These are phyloP conservation scores for Tolypocladium ophioglossoides DNA, from an alignment of 2,329 filamentous ascomycete genomes.

Conservation along the genomic window DNA sequence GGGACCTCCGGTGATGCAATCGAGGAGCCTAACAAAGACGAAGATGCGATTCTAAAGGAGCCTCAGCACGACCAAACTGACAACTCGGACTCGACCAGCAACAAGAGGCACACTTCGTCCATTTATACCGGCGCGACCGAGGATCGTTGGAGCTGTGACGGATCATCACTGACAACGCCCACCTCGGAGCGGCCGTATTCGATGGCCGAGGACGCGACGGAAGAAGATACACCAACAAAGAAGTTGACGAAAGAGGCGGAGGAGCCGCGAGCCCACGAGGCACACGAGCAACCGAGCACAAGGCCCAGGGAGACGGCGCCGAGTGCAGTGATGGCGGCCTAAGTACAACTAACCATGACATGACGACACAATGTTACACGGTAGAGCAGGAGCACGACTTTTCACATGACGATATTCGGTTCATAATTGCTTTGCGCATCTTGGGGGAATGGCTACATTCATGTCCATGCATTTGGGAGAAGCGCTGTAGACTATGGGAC, in stretches of 20 bases:
- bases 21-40: neutral
- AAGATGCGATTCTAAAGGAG: neutral
- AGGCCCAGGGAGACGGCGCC: neutral
- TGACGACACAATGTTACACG: constrained; percentile 4
- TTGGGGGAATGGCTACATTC: neutral
- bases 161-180: constrained; percentile 26
- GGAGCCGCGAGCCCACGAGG: neutral
- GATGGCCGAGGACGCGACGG: constrained; percentile 16
- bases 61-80: constrained; percentile 10
- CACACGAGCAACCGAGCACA: neutral
- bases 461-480: neutral
- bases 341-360: constrained; percentile 3
- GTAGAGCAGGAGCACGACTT: constrained; percentile 3
- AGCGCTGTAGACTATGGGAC: neutral
- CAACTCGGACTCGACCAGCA: constrained; percentile 15
- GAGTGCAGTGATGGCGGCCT: constrained; percentile 1
- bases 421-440: neutral
- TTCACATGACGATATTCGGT: neutral
- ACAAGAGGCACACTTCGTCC: constrained; percentile 25
- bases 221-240: constrained; percentile 21
- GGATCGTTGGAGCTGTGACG: constrained; percentile 25
- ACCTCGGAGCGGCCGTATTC: constrained; percentile 26
- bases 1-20: neutral
- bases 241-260: constrained; percentile 13
- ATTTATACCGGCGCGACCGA: constrained; percentile 26